Percentiles rank a stretch among this genome's conserved stretches.
phyloP scores from a whole-genome alignment of 169 alveolate genomes.

The Eimeria sp. region DNA sequence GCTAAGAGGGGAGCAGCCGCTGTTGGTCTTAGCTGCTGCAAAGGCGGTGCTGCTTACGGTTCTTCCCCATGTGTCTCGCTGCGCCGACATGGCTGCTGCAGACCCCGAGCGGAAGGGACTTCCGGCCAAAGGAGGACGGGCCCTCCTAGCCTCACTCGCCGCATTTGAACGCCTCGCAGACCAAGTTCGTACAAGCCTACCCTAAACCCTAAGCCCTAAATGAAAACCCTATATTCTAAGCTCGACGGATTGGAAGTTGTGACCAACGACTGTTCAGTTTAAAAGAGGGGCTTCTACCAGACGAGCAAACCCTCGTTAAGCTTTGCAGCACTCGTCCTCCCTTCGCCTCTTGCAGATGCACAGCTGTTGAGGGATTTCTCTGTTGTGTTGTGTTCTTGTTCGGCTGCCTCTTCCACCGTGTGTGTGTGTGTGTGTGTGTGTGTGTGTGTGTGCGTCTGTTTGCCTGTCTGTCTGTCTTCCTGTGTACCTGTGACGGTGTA shows the following conservation, averaged over 20 bases:
- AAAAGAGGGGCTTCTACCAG: not conserved
- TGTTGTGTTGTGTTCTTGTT: not conserved
- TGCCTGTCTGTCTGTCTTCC: too few relatives aligned
- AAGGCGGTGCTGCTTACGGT: slow-evolving; percentile 57
- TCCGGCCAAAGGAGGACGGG: slow-evolving; percentile 67
- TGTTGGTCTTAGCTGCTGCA: slow-evolving; percentile 56
- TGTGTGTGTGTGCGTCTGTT: not conserved
- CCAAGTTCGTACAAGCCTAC: slow-evolving; percentile 2
- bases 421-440: too few relatives aligned
- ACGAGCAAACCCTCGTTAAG: not conserved
- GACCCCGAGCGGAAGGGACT: slow-evolving; percentile 66
- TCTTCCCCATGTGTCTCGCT: slow-evolving; percentile 57
- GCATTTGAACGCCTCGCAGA: slow-evolving; percentile 57
- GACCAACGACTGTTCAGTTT: not conserved
- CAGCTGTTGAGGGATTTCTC: not conserved
- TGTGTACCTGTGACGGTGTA: not conserved
- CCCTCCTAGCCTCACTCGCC: slow-evolving; percentile 35
- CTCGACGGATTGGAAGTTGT: too few relatives aligned
- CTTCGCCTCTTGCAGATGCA: not conserved
- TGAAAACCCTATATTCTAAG: not conserved
- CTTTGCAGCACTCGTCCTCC: not conserved
- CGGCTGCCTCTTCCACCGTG: not conserved
- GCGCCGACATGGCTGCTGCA: slow-evolving; percentile 60
- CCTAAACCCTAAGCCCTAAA: not conserved
- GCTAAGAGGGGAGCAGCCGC: slow-evolving; percentile 57